Percentiles rank a stretch among this genome's conserved stretches.
Evolutionary conservation across 495 filamentous ascomycete species (phyloP).

Genomic region (Trichoderma orchidacearum): DNA sequence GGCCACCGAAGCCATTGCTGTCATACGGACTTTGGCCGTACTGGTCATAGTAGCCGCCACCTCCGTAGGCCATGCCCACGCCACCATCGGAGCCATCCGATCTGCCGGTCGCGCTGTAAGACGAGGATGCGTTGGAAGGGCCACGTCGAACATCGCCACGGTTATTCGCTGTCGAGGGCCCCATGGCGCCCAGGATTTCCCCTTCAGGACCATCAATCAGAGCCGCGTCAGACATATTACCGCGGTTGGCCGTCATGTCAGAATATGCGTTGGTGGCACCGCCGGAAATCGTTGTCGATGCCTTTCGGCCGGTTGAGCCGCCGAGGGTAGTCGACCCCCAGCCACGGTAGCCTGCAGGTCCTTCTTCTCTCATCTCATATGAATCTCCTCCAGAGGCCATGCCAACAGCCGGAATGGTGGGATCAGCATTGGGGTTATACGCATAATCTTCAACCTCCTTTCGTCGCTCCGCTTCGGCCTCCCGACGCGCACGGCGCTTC

Average conservation of each 20-base stretch:
- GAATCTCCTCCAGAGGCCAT: constrained; percentile 20
- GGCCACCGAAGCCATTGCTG: constrained; percentile 26
- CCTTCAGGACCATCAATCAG: constrained; percentile 53
- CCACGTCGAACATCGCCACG: constrained; percentile 68
- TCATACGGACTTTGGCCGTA: constrained; percentile 31
- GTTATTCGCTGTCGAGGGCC: constrained; percentile 53
- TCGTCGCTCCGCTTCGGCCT: constrained; percentile 71
- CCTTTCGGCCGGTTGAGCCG: constrained; percentile 64
- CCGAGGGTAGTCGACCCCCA: constrained; percentile 73
- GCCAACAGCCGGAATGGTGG: constrained; percentile 58
- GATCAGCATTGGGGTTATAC: constrained; percentile 91
- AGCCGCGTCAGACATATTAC: constrained; percentile 61
- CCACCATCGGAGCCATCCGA: constrained; percentile 73
- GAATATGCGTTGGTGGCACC: constrained; percentile 53
- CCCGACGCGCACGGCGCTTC: constrained; percentile 69
- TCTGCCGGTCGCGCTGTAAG: constrained; percentile 69
- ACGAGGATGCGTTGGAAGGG: constrained; percentile 91
- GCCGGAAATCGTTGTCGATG: constrained; percentile 77
- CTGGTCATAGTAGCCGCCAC: constrained; percentile 36
- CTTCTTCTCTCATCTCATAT: constrained; percentile 58
- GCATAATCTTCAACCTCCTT: constrained; percentile 95
- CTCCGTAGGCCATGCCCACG: constrained; percentile 29
- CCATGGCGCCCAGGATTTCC: constrained; percentile 58
- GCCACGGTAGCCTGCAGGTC: constrained; percentile 69
- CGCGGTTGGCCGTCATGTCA: constrained; percentile 60